phyloP scores from a whole-genome alignment of 768 basidiomycete species.

The Amanita molliuscula region DNA sequence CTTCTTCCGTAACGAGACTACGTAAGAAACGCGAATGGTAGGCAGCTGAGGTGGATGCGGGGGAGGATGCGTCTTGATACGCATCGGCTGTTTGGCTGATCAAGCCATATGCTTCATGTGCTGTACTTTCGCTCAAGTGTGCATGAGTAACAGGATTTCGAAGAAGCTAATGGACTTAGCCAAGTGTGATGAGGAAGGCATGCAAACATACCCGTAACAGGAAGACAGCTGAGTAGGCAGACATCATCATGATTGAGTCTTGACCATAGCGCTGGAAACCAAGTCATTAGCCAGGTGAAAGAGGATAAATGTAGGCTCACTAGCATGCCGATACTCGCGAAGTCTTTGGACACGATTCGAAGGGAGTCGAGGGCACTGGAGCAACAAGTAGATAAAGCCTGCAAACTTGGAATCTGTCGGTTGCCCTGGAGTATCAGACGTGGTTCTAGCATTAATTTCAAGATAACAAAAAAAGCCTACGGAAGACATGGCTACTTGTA shows the following conservation, averaged over 20 bases:
- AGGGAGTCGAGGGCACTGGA: slow-evolving; percentile 65
- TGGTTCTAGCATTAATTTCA: background rate
- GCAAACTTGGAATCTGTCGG: slow-evolving; percentile 48
- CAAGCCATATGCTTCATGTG: slow-evolving; percentile 51
- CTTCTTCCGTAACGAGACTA: slow-evolving; percentile 55
- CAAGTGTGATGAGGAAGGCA: background rate
- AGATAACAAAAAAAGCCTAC: slow-evolving; percentile 24
- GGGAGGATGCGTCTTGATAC: slow-evolving; percentile 64
- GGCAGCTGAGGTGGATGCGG: slow-evolving; percentile 55
- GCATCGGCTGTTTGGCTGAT: slow-evolving; percentile 70
- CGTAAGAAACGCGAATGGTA: slow-evolving; percentile 75
- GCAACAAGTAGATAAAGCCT: slow-evolving; percentile 64
- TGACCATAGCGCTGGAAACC: slow-evolving; percentile 64
- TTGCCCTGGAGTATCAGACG: slow-evolving; percentile 30
- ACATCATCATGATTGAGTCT: slow-evolving; percentile 80
- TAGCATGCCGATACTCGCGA: slow-evolving; percentile 63
- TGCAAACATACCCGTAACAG: slow-evolving; percentile 48
- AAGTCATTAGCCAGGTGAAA: slow-evolving; percentile 7
- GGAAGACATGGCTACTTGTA: slow-evolving; percentile 50
- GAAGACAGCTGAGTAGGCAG: slow-evolving; percentile 77
- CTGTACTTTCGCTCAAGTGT: slow-evolving; percentile 50
- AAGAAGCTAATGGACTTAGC: slow-evolving; percentile 40
- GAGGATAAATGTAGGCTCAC: slow-evolving; percentile 26
- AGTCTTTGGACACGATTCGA: slow-evolving; percentile 63
- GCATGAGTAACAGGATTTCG: slow-evolving; percentile 49